These are phyloP conservation scores for Colletotrichum graminicola DNA, from an alignment of 2,329 filamentous ascomycete genomes.

Conservation along the genomic window DNA sequence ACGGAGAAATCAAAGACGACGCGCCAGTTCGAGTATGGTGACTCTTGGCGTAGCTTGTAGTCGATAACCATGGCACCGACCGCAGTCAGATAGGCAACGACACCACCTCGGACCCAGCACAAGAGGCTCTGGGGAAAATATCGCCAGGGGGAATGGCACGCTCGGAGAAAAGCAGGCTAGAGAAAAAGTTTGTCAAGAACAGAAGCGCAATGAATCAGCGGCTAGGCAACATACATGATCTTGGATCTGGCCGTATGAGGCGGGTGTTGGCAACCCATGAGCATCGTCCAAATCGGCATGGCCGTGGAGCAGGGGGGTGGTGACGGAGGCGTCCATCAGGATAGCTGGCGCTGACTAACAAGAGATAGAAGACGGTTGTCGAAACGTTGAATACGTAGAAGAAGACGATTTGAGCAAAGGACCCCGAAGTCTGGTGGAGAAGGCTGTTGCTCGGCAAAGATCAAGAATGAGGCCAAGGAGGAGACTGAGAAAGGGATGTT, in stretches of 20 bases:
- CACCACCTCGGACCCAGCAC: slow-evolving; percentile 56
- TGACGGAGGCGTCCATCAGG: slow-evolving; percentile 38
- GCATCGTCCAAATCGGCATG: slow-evolving; percentile 13
- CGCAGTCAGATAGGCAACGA: slow-evolving; percentile 59
- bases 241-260: slow-evolving; percentile 39
- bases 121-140: slow-evolving; percentile 60
- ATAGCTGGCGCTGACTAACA: background rate
- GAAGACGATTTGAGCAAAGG: background rate
- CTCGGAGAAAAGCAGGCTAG: slow-evolving; percentile 64
- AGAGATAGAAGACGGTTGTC: slow-evolving; percentile 25
- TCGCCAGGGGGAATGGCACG: slow-evolving; percentile 64
- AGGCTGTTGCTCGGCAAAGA: background rate
- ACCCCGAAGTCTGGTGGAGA: background rate
- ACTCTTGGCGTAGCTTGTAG: slow-evolving; percentile 59
- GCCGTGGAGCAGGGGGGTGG: slow-evolving; percentile 43
- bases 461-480: slow-evolving; percentile 6
- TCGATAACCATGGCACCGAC: slow-evolving; percentile 57
- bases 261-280: slow-evolving; percentile 38
- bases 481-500: slow-evolving; percentile 3
- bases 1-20: slow-evolving; percentile 64
- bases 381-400: background rate
- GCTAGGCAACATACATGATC: slow-evolving; percentile 49
- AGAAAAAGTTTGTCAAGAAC: slow-evolving; percentile 31
- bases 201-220: background rate
- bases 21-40: slow-evolving; percentile 55